Conservation (phyloP, 176 grass and related monocot genomes). For the Eleusine coracana region DNA sequence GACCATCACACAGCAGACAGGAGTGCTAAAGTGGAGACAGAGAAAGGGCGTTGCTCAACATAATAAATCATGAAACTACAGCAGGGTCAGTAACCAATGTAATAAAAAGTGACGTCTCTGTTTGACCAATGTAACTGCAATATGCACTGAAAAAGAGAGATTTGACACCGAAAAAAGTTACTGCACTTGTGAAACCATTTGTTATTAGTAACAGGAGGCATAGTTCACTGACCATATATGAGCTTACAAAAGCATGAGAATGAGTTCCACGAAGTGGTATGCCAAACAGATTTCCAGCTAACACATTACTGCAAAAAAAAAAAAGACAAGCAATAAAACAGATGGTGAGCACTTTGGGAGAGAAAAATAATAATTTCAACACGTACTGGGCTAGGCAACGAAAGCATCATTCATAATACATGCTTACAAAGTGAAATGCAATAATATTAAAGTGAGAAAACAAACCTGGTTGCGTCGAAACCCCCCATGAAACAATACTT, state of each 20-base stretch:
- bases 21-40: neutral
- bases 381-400: neutral
- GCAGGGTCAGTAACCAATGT: conserved; percentile 22
- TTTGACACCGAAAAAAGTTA: neutral
- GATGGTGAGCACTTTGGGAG: conserved; percentile 4
- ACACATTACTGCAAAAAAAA: conserved; percentile 75
- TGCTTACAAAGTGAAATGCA: conserved; percentile 12
- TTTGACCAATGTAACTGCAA: conserved; percentile 24
- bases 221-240: conserved; percentile 85
- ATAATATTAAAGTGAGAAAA: conserved; percentile 30
- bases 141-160: neutral
- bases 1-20: neutral
- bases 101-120: neutral
- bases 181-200: conserved; percentile 15
- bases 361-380: neutral
- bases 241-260: conserved; percentile 99
- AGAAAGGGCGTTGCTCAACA: neutral
- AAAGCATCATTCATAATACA: neutral
- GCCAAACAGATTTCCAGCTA: conserved; percentile 93
- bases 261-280: conserved; percentile 98
- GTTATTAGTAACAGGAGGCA: conserved; percentile 31
- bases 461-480: conserved; percentile 95
- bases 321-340: conserved; percentile 44
- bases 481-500: conserved; percentile 97
- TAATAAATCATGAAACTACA: conserved; percentile 18